These are phyloP conservation scores for Coprinopsis sp. DNA, from an alignment of 768 basidiomycete species.

Conservation along the genomic window DNA sequence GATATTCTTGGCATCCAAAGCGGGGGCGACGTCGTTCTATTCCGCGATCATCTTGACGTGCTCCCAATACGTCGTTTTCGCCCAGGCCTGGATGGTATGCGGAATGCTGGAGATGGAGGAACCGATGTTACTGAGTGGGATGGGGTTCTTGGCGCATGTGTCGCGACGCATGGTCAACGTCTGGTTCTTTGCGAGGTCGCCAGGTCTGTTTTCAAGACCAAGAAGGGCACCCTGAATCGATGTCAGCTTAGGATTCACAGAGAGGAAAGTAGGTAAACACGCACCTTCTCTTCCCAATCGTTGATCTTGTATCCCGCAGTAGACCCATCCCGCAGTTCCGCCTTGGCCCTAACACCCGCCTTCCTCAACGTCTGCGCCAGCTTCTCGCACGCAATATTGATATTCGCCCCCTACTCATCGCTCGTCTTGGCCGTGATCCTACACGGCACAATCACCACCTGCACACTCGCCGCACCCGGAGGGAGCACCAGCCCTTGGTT, in stretches of 20 bases:
- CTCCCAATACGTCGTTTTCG: conserved; percentile 67
- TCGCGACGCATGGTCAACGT: conserved; percentile 81
- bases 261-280: conserved; percentile 12
- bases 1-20: conserved; percentile 83
- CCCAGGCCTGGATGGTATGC: conserved; percentile 82
- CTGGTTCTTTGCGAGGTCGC: conserved; percentile 80
- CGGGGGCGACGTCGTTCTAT: conserved; percentile 92
- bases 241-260: neutral
- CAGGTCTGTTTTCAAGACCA: conserved; percentile 94
- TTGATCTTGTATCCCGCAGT: conserved; percentile 99
- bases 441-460: conserved; percentile 89
- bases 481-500: conserved; percentile 96
- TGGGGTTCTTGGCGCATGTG: conserved; percentile 42
- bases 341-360: conserved; percentile 75
- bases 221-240: conserved; percentile 91
- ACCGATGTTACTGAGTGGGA: conserved; percentile 36
- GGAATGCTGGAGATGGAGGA: conserved; percentile 61
- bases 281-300: conserved; percentile 97
- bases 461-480: conserved; percentile 91
- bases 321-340: conserved; percentile 91
- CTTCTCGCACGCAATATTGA: conserved; percentile 75
- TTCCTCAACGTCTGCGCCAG: conserved; percentile 71
- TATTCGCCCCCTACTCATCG: conserved; percentile 59
- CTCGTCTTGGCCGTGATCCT: conserved; percentile 86
- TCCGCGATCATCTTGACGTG: conserved; percentile 68